These are phyloP conservation scores for Fusarium sp. DNA, from an alignment of 2,329 filamentous ascomycete genomes.

Conservation along the genomic window DNA sequence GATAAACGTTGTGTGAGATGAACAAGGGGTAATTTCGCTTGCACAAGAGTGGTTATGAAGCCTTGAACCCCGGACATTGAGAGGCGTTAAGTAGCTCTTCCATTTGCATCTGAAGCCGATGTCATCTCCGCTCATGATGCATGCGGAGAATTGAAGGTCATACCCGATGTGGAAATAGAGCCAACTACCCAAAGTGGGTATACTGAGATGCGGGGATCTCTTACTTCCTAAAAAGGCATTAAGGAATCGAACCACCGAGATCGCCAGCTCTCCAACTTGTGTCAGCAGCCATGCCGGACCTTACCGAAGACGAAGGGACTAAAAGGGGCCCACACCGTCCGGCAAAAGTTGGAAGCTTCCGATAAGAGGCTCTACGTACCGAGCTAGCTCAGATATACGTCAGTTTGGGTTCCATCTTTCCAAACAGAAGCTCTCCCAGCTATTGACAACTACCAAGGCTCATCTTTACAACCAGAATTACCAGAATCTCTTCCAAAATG, in stretches of 20 bases:
- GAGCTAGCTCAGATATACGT: neutral
- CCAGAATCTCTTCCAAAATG: neutral
- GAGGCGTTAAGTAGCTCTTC: constrained; percentile 3
- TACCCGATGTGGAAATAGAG: neutral
- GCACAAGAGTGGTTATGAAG: neutral
- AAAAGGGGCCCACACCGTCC: constrained; percentile 1
- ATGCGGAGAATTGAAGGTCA: neutral
- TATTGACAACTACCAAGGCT: neutral
- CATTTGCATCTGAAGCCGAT: neutral
- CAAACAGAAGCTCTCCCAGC: neutral
- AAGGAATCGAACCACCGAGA: neutral
- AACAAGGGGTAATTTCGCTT: neutral
- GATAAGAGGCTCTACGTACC: neutral
- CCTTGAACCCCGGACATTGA: neutral
- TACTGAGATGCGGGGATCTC: neutral
- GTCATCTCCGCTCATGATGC: neutral
- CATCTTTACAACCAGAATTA: neutral
- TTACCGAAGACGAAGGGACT: neutral
- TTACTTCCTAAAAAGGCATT: neutral
- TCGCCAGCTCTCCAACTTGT: neutral
- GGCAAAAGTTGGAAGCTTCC: neutral
- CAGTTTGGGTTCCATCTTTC: neutral
- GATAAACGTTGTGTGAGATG: neutral
- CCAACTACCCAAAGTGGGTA: neutral
- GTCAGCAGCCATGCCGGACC: neutral